Evolutionary conservation across 1,284 basidiomycete species (phyloP).

Genomic region (Cryptococcus sp.): DNA sequence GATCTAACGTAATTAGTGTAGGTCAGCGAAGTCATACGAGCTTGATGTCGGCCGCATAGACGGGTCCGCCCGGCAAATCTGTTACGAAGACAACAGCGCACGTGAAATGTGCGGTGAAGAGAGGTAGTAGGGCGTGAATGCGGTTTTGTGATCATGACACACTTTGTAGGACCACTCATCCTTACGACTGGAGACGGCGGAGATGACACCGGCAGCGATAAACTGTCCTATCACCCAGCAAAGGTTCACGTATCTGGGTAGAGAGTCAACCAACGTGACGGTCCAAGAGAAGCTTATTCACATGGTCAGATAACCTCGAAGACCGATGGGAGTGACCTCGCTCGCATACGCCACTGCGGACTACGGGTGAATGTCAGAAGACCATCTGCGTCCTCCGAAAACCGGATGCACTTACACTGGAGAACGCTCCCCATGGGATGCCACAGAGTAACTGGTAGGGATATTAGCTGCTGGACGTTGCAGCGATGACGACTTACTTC

Average conservation of each 20-base stretch:
- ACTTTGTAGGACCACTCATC: slow-evolving; percentile 9
- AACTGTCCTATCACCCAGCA: slow-evolving; percentile 55
- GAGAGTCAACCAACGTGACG: not conserved
- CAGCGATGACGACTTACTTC: not conserved
- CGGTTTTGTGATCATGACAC: not conserved
- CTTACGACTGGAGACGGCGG: slow-evolving; percentile 5
- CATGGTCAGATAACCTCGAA: slow-evolving; percentile 25
- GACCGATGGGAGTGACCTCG: slow-evolving; percentile 53
- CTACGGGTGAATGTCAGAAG: slow-evolving; percentile 19
- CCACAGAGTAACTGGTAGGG: slow-evolving; percentile 25
- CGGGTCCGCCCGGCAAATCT: slow-evolving; percentile 23
- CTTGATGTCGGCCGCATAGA: too few relatives aligned
- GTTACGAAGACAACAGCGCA: not conserved
- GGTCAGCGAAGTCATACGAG: too few relatives aligned
- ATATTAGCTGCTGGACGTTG: not conserved
- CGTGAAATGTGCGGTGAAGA: not conserved
- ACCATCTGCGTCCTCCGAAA: not conserved
- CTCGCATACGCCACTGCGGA: slow-evolving; percentile 55
- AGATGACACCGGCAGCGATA: slow-evolving; percentile 17
- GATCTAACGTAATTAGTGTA: slow-evolving; percentile 8
- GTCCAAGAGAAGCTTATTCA: too few relatives aligned
- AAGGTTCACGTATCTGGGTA: slow-evolving; percentile 48
- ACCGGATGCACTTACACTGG: not conserved
- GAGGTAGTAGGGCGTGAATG: not conserved
- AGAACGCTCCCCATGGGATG: slow-evolving; percentile 41